These are phyloP conservation scores for Acer negundo DNA, from an alignment of 345 rosid species.

Conservation along the genomic window DNA sequence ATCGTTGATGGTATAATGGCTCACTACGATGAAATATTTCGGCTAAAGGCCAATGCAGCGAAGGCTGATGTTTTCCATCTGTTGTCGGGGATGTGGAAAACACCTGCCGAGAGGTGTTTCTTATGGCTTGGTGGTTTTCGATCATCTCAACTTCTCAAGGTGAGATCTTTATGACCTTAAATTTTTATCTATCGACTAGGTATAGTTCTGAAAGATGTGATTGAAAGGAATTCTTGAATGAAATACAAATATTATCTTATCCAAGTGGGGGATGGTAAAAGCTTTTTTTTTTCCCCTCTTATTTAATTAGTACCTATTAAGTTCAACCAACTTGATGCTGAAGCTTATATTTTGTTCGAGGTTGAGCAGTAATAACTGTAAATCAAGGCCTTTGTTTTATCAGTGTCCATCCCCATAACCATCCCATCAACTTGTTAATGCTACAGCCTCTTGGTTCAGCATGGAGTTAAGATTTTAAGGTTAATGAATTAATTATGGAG, in stretches of 20 bases:
- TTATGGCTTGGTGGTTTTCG: slow-evolving; percentile 99
- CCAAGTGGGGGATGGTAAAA: background rate
- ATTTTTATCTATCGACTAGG: background rate
- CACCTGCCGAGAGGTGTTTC: slow-evolving; percentile 99
- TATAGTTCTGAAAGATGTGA: background rate
- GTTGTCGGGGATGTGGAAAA: slow-evolving; percentile 99
- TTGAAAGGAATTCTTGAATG: background rate
- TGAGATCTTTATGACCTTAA: slow-evolving; percentile 24
- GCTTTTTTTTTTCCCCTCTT: background rate
- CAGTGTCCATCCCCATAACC: background rate
- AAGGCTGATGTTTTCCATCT: slow-evolving; percentile 97
- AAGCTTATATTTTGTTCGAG: background rate
- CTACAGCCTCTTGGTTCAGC: background rate
- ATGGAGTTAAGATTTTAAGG: background rate
- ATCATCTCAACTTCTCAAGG: slow-evolving; percentile 98
- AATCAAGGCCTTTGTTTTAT: background rate
- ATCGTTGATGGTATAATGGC: slow-evolving; percentile 83
- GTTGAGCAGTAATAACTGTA: background rate
- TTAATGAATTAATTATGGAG: background rate
- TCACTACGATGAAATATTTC: slow-evolving; percentile 92
- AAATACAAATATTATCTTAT: background rate
- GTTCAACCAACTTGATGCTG: background rate
- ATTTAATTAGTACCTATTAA: background rate
- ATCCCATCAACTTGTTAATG: background rate
- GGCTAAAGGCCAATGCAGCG: slow-evolving; percentile 93